Evolutionary conservation across 345 rosid genomes (phyloP), one percentile per base, ranked within the genome.

Genomic region (Pistacia integerrima): DNA sequence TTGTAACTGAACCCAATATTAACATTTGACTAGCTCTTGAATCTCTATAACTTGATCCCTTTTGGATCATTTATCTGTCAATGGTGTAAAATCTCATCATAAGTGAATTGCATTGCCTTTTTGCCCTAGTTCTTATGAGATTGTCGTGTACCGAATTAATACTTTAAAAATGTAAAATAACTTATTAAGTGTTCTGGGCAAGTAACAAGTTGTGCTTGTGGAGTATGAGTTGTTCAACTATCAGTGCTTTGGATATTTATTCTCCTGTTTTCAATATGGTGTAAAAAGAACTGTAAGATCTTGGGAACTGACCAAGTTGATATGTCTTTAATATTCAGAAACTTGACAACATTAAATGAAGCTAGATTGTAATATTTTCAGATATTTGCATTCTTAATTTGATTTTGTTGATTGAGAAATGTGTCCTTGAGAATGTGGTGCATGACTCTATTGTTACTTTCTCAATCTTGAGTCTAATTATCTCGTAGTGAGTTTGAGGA

Each of bases 401-500:
- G 18, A 38, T 72, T 73, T 25, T 38, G 6, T 65, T 71, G 46
- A 13, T 77, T 52, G 60, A 30, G 60, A 52, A 52, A 52, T 36
- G 30, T 69, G 9, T 52, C 25, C 46, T 17, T 46, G 48, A 69
- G 56, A 41, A 38, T 49, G 17, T 73, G 48, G 36, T 14, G 52
- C 2, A 16, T 33, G 28, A 48, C 4, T 66, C 20, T 51, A 36
- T 62, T 44, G 57, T 33, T 2, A 36, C 22, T 22, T 22, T 22
- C 22, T 22, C 22, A 22, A 22, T 22, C 22, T 22, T 22, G 22
- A 22, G 22, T 22, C 22, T 22, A 22, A 22, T 22, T 22, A 22
- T 22, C 22, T 22, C 22, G 22, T 22, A 22, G 92, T 81, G 93
- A 84, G 70, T 90, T 84, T 80, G 91, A 84, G 86, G 93, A 91